These are phyloP conservation scores for Solanum habrochaites DNA, from an alignment of 257 asterid species.

Conservation along the genomic window DNA sequence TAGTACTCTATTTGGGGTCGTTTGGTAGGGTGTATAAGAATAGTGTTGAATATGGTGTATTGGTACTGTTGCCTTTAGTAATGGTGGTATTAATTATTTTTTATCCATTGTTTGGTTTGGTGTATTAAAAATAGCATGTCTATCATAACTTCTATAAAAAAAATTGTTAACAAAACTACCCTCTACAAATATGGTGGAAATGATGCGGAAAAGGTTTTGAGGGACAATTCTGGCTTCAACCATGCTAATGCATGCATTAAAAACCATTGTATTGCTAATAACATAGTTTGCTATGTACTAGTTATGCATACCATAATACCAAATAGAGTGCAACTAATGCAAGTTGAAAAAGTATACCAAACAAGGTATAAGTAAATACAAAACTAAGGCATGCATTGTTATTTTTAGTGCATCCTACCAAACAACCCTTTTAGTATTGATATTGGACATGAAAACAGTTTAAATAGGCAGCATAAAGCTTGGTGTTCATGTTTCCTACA, in stretches of 20 bases:
- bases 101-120: neutral
- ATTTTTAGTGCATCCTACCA: neutral
- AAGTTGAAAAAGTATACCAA: neutral
- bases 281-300: neutral
- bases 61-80: neutral
- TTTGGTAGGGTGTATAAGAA: neutral
- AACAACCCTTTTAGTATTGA: neutral
- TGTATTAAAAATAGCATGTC: neutral
- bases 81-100: neutral
- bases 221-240: neutral
- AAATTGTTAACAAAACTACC: neutral
- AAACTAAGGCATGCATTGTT: neutral
- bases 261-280: neutral
- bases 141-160: neutral
- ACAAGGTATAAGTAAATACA: neutral
- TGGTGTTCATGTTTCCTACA: neutral
- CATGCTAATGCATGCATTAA: neutral
- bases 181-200: neutral
- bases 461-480: neutral
- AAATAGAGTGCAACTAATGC: neutral
- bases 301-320: neutral
- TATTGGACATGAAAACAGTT: neutral
- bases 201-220: neutral
- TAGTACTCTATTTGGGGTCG: neutral
- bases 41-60: neutral